phyloP scores from a whole-genome alignment of 2,329 filamentous ascomycete species.

The Diaporthe eres region DNA sequence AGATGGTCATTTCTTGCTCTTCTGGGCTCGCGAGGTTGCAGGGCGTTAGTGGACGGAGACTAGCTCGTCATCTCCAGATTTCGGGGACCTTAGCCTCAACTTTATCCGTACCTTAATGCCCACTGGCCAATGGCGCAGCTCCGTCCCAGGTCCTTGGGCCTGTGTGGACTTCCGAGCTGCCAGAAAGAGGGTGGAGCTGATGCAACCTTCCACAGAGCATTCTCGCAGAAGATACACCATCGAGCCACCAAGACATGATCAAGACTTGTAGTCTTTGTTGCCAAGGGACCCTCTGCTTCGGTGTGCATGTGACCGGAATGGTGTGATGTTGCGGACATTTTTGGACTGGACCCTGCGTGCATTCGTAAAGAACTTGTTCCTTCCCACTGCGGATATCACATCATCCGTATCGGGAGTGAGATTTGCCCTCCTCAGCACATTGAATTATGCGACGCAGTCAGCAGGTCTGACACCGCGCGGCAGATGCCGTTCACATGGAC shows the following conservation, averaged over 20 bases:
- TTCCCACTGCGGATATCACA: neutral
- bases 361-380: neutral
- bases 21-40: neutral
- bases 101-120: conserved; percentile 14
- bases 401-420: neutral
- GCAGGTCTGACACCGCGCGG: neutral
- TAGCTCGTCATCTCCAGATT: conserved; percentile 23
- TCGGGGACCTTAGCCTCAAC: conserved; percentile 13
- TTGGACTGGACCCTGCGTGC: conserved; percentile 25
- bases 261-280: conserved; percentile 1
- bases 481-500: neutral
- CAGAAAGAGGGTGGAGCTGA: conserved; percentile 9
- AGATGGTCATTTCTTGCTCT: conserved; percentile 2
- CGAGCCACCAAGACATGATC: neutral
- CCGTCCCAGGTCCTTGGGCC: neutral
- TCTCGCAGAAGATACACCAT: neutral
- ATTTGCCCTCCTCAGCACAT: neutral
- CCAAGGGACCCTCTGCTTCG: neutral
- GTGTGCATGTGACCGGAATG: conserved; percentile 10
- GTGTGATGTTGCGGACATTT: neutral
- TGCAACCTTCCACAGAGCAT: conserved; percentile 1
- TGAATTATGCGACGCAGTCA: neutral
- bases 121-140: conserved; percentile 5
- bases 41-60: conserved; percentile 11
- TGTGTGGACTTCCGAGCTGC: conserved; percentile 9